A percentile compares a stretch with the other conserved stretches of the same genome.
Conservation (phyloP, 75 land plant species). For the Picea glauca region DNA sequence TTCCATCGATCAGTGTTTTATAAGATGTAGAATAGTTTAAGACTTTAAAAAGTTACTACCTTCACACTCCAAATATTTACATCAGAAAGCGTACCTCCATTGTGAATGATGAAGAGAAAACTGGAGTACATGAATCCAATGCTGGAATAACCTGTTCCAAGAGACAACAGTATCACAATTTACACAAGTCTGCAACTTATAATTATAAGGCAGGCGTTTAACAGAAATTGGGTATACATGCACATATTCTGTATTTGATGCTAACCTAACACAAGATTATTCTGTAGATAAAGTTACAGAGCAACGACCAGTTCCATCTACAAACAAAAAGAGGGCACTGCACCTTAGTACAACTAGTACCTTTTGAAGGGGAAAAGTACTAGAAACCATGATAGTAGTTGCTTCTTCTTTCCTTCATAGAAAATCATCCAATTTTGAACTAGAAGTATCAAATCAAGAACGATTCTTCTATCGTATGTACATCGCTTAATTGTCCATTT, state of each 20-base stretch:
- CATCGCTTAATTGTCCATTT: neutral
- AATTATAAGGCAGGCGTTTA: neutral
- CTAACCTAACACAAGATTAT: neutral
- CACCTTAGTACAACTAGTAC: neutral
- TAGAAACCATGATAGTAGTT: neutral
- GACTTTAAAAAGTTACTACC: neutral
- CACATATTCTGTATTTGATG: neutral
- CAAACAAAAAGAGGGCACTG: neutral
- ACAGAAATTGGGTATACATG: slow-evolving; percentile 78
- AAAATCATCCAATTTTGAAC: neutral
- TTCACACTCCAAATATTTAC: neutral
- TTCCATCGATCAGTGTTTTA: too few species aligned
- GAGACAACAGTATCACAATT: neutral
- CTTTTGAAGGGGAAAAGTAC: neutral
- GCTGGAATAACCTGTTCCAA: slow-evolving; percentile 90
- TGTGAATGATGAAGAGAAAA: slow-evolving; percentile 93
- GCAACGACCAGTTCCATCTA: neutral
- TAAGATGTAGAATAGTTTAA: too few species aligned
- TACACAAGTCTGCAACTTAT: neutral
- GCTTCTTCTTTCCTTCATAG: neutral
- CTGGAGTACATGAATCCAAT: slow-evolving; percentile 83
- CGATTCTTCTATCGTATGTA: neutral
- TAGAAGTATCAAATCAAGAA: neutral
- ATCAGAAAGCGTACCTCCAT: slow-evolving; percentile 72
- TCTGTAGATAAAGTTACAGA: neutral